Evolutionary conservation across 2,329 filamentous ascomycete species (phyloP).

Genomic region (Aphanocladium album): DNA sequence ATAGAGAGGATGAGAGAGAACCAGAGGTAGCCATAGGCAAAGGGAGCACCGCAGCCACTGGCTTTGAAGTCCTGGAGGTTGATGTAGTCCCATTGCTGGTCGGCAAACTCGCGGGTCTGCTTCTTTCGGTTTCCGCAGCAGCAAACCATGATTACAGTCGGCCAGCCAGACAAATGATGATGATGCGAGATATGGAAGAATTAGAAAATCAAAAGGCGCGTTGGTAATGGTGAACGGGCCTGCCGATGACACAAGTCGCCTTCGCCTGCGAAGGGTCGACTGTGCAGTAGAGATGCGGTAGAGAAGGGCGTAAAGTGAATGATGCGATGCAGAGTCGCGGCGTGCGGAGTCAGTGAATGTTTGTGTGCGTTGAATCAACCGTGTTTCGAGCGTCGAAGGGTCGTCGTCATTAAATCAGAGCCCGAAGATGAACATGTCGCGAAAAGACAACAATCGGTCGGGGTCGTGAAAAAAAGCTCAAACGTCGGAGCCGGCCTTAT

Average conservation of each 20-base stretch:
- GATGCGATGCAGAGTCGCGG: not conserved
- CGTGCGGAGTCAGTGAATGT: not conserved
- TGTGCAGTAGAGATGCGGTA: not conserved
- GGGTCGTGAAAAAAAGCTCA: not conserved
- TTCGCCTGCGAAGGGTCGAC: constrained; percentile 13
- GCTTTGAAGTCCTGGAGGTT: constrained; percentile 74
- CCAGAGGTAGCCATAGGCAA: constrained; percentile 84
- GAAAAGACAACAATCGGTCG: not conserved
- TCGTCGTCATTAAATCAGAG: not conserved
- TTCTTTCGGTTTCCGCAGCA: constrained; percentile 60
- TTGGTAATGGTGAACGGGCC: constrained; percentile 26
- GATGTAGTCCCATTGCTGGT: constrained; percentile 95
- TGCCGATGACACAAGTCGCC: constrained; percentile 37
- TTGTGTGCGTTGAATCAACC: constrained; percentile 13
- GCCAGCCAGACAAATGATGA: constrained; percentile 11
- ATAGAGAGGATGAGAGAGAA: constrained; percentile 72
- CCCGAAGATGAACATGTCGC: not conserved
- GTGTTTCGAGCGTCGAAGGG: not conserved
- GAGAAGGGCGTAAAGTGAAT: not conserved
- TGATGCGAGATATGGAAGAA: not conserved
- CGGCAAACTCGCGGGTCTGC: constrained; percentile 61
- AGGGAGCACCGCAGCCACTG: constrained; percentile 66
- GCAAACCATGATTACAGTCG: constrained; percentile 42
- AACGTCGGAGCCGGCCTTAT: not conserved
- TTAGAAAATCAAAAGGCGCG: constrained; percentile 11